A percentile compares a stretch with the other conserved stretches of the same genome.
Conservation (phyloP, 176 grass and related monocot species). For the Juncus effusus region DNA sequence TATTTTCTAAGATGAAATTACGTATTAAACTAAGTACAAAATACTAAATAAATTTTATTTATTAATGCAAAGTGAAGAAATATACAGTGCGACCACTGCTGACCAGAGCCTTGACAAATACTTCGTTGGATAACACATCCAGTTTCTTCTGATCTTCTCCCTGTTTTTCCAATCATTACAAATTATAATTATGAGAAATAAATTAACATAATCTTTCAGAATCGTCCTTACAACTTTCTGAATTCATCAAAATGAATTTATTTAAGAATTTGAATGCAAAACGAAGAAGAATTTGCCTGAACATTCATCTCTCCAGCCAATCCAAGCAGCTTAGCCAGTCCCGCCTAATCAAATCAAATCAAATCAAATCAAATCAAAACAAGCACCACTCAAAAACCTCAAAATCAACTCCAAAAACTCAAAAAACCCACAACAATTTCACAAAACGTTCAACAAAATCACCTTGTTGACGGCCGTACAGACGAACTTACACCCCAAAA, state of each 20-base stretch:
- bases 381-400: not conserved
- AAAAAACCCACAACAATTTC: not conserved
- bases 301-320: constrained; percentile 88
- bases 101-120: constrained; percentile 91
- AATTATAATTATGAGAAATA: not conserved
- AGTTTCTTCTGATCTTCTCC: constrained; percentile 99
- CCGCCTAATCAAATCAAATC: constrained; percentile 48
- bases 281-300: constrained; percentile 43
- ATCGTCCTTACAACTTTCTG: not conserved
- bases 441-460: not conserved
- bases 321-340: constrained; percentile 78
- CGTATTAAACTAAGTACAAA: not conserved
- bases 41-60: not conserved
- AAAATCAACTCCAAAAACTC: not conserved
- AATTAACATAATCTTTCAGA: not conserved
- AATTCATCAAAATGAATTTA: constrained; percentile 10
- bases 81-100: constrained; percentile 91
- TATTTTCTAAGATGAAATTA: not conserved
- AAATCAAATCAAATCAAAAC: not conserved
- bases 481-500: constrained; percentile 99
- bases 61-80: constrained; percentile 4
- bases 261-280: not conserved
- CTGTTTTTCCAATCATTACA: constrained; percentile 32
- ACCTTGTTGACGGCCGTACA: constrained; percentile 90
- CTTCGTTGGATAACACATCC: constrained; percentile 94